Evolutionary conservation across 169 alveolate genomes (phyloP), one percentile per base, ranked within the genome.

Genomic region (Plasmodium billcollinsi): DNA sequence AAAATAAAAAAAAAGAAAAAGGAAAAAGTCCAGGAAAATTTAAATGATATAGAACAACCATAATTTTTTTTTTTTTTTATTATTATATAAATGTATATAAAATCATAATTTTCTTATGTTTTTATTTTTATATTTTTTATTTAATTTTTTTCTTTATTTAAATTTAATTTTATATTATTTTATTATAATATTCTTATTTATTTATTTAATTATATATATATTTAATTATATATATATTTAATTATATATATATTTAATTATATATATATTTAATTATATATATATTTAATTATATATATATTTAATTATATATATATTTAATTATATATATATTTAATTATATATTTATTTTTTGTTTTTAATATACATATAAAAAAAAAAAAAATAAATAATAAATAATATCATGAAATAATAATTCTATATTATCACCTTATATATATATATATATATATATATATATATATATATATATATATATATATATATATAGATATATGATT

Each of bases 1-100:
- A 80, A 80, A 73, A 80, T 43, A 15, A 80, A 80, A 54, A 80
- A 80, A 67, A 58, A 43, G 14, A 80, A 80, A 80, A 80, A 80
- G 26, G 73, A 69, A 56, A 15, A 58, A 4, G 6, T 61, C 0
- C 50, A 6, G 3, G 43, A 26, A 56, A 39, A 59, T 14, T 4
- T 50, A 54, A 9, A 2, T 15, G 83, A 67, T 11, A 52, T 67
- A 33, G 11, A 52, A 33, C 85, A 80, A 3, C 78, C 76, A 50
- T 78, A 66, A 50, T 11, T n/a, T 5, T 43, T 49, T 49, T 49
- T 24, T 49, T 24, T 47, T 20, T 15, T 15, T n/a, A 6, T 58
- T 18, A 20, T 18, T 18, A 33, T 33, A 33, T 33, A 33, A 33
- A 3, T 33, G 43, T 33, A 33, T 33, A 33, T 33, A 33, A 33